Conservation (phyloP, 257 asterid genomes). For the Gardenia jasminoides region DNA sequence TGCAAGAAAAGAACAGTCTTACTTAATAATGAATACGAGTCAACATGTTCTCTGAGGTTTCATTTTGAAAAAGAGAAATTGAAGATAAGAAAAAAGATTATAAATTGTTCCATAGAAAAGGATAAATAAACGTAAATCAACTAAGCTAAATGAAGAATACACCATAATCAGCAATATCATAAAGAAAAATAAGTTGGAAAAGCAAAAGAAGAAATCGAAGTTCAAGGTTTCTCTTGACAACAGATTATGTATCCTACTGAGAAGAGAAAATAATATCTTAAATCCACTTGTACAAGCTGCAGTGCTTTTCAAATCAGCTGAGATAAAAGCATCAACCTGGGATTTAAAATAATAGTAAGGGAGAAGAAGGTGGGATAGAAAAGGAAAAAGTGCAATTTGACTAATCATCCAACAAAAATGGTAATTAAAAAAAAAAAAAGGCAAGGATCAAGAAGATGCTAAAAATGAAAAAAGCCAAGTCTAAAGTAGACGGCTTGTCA, state of each 20-base stretch:
- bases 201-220: neutral
- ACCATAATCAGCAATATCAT: neutral
- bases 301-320: neutral
- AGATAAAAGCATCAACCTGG: neutral
- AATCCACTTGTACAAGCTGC: neutral
- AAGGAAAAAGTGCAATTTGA: neutral
- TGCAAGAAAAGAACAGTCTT: conserved; percentile 38
- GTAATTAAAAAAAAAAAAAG: neutral
- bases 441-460: neutral
- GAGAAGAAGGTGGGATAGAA: neutral
- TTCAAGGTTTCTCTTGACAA: neutral
- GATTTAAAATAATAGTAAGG: neutral
- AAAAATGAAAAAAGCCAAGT: neutral
- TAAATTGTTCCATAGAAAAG: neutral
- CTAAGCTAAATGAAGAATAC: neutral
- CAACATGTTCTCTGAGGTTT: neutral
- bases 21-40: neutral
- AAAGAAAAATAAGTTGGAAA: neutral
- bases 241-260: neutral
- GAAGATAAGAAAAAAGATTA: neutral
- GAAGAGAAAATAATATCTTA: neutral
- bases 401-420: neutral
- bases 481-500: conserved; percentile 6
- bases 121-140: neutral
- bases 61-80: neutral